These are phyloP conservation scores for Xylariaceae sp. DNA, from an alignment of 2,329 filamentous ascomycete species.

Conservation along the genomic window DNA sequence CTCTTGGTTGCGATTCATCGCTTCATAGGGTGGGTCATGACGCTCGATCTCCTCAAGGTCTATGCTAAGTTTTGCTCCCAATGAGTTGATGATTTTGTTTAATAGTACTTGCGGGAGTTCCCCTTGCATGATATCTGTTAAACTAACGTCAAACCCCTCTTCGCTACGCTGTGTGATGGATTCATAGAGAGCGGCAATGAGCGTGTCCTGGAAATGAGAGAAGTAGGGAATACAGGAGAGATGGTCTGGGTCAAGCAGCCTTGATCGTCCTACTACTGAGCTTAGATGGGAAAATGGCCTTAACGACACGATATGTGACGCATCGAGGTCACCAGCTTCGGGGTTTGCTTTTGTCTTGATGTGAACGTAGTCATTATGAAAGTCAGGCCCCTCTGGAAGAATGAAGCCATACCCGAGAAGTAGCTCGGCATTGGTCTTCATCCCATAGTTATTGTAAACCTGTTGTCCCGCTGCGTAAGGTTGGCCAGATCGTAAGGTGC, in stretches of 20 bases:
- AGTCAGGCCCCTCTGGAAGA: constrained; percentile 51
- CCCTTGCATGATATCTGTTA: constrained; percentile 51
- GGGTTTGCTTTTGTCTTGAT: constrained; percentile 53
- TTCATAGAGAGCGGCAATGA: constrained; percentile 57
- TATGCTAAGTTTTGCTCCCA: constrained; percentile 47
- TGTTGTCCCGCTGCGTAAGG: constrained; percentile 58
- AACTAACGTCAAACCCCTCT: constrained; percentile 31
- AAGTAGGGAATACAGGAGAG: constrained; percentile 49
- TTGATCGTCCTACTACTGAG: constrained; percentile 53
- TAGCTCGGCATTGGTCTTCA: constrained; percentile 75
- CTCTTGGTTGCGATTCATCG: constrained; percentile 51
- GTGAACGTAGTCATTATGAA: constrained; percentile 67
- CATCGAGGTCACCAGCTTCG: constrained; percentile 36
- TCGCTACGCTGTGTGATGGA: constrained; percentile 34
- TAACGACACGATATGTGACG: constrained; percentile 54
- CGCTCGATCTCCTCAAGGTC: constrained; percentile 55
- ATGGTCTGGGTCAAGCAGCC: constrained; percentile 43
- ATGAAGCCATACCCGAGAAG: constrained; percentile 69
- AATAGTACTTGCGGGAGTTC: constrained; percentile 50
- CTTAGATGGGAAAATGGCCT: constrained; percentile 54
- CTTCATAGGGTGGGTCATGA: constrained; percentile 47
- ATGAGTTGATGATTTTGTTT: constrained; percentile 40
- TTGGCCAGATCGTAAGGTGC: constrained; percentile 51
- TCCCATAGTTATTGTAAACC: constrained; percentile 67
- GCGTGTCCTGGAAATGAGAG: constrained; percentile 57